Conservation (phyloP, 2,329 filamentous ascomycete species). For the Tolypocladium inflatum region DNA sequence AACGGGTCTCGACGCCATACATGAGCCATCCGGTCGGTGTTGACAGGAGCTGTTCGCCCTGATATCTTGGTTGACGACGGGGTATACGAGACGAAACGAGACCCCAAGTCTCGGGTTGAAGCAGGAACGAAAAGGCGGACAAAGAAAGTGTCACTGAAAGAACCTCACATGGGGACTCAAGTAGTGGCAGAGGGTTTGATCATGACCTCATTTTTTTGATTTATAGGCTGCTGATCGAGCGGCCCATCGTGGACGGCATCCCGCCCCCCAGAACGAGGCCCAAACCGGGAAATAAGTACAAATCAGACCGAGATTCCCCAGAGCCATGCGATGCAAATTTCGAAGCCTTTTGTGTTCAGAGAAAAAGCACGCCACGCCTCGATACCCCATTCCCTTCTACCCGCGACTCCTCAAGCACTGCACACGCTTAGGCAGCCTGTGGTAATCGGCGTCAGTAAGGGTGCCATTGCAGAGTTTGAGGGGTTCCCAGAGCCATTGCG, state of each 20-base stretch:
- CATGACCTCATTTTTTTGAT: constrained; percentile 29
- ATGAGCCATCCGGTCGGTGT: too few relatives aligned
- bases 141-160: not conserved
- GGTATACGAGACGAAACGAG: not conserved
- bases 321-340: constrained; percentile 30
- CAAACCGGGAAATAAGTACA: constrained; percentile 27
- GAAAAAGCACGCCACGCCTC: constrained; percentile 29
- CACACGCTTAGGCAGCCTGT: constrained; percentile 7
- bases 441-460: not conserved
- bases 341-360: constrained; percentile 19
- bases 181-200: constrained; percentile 12
- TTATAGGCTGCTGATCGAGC: constrained; percentile 21
- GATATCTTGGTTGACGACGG: too few relatives aligned
- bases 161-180: not conserved
- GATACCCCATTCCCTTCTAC: constrained; percentile 14
- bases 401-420: constrained; percentile 2
- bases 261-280: constrained; percentile 24
- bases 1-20: not conserved
- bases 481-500: not conserved
- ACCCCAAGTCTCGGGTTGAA: not conserved
- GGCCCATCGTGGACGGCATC: constrained; percentile 20
- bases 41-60: not conserved
- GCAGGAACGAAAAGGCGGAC: not conserved
- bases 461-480: not conserved
- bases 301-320: constrained; percentile 26